Conservation (phyloP, 2,329 filamentous ascomycete genomes). For the Keithomyces neogunnii region DNA sequence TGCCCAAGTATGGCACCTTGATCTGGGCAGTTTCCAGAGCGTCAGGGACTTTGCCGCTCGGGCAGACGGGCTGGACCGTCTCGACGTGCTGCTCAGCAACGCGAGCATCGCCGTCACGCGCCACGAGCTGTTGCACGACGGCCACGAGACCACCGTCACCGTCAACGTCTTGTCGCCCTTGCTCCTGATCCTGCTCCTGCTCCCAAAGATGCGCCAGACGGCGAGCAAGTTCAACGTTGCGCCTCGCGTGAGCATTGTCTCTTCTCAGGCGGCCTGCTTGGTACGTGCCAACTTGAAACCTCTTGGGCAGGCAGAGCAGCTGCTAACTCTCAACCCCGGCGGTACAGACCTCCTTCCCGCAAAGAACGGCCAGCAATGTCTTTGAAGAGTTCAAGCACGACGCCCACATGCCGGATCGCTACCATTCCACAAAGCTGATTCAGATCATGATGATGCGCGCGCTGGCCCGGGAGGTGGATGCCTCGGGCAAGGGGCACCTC, state of each 20-base stretch:
- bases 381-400: conserved; percentile 23
- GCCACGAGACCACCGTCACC: conserved; percentile 32
- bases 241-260: conserved; percentile 29
- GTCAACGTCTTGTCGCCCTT: conserved; percentile 40
- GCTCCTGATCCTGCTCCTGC: conserved; percentile 32
- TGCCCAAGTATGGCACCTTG: conserved; percentile 35
- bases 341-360: conserved; percentile 23
- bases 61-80: conserved; percentile 22
- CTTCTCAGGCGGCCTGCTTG: conserved; percentile 24
- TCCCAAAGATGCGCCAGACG: conserved; percentile 32
- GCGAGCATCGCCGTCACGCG: conserved; percentile 18
- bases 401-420: conserved; percentile 14
- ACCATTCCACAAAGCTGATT: conserved; percentile 22
- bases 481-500: conserved; percentile 22
- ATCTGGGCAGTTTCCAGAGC: conserved; percentile 30
- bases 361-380: conserved; percentile 21
- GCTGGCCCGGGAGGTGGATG: conserved; percentile 24
- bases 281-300: conserved; percentile 1
- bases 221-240: conserved; percentile 21
- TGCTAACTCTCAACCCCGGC: too few relatives aligned
- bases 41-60: conserved; percentile 26
- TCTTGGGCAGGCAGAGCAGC: too few relatives aligned
- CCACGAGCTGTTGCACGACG: conserved; percentile 21
- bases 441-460: conserved; percentile 19
- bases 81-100: conserved; percentile 35